These are phyloP conservation scores for Tolypocladium ovalisporum DNA, from an alignment of 2,329 filamentous ascomycete genomes.

Conservation along the genomic window DNA sequence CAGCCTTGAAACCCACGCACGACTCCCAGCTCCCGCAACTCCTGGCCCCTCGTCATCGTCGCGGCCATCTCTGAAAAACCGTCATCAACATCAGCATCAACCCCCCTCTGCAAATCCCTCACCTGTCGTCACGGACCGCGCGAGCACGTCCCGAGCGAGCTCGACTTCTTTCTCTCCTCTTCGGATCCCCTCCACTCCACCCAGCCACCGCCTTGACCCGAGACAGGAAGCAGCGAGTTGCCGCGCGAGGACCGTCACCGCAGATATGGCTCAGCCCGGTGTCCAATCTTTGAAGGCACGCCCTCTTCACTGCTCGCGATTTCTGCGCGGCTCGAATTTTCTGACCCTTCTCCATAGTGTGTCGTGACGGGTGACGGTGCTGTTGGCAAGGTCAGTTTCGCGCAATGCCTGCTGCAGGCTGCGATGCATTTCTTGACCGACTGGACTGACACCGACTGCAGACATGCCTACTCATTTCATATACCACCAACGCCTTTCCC, in stretches of 20 bases:
- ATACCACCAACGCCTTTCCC: slow-evolving; percentile 99
- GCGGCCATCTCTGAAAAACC: not conserved
- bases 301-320: slow-evolving; percentile 5
- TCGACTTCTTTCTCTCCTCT: not conserved
- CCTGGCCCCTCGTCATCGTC: slow-evolving; percentile 1
- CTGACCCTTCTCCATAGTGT: slow-evolving; percentile 49
- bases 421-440: not conserved
- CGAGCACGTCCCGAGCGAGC: not conserved
- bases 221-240: not conserved
- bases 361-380: slow-evolving; percentile 99
- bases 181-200: not conserved
- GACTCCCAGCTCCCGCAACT: slow-evolving; percentile 1
- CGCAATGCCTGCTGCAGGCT: not conserved
- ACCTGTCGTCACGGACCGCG: not conserved
- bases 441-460: slow-evolving; percentile 28
- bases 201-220: not conserved
- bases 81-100: not conserved
- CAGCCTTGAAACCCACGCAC: slow-evolving; percentile 4
- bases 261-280: slow-evolving; percentile 63
- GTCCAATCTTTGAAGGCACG: slow-evolving; percentile 83
- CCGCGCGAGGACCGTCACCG: not conserved
- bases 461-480: slow-evolving; percentile 98
- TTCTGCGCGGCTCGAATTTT: not conserved
- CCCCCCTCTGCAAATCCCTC: not conserved
- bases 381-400: slow-evolving; percentile 74